Percentiles rank a stretch among this genome's conserved stretches.
Conservation (phyloP, 106 monocot genomes). For the Vanilla planifolia region DNA sequence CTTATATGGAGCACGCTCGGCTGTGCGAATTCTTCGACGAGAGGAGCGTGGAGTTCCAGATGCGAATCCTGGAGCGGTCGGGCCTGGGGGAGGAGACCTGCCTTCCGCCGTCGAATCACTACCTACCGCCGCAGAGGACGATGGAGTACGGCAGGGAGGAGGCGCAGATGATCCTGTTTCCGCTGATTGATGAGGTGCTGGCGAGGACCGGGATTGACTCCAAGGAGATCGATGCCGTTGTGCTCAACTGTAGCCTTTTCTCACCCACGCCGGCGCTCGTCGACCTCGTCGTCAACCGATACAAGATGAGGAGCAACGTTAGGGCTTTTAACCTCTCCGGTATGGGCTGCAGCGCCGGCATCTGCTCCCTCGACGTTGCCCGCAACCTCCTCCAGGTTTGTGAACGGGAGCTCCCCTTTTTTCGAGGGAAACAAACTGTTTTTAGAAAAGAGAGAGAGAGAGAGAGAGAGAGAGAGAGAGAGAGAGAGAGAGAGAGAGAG, state of each 20-base stretch:
- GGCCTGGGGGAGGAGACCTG: slow-evolving; percentile 29
- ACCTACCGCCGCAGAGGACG: slow-evolving; percentile 16
- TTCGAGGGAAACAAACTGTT: too few relatives aligned
- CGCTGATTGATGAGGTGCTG: slow-evolving; percentile 28
- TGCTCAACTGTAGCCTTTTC: slow-evolving; percentile 55
- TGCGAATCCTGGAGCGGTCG: slow-evolving; percentile 31
- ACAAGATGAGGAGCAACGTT: slow-evolving; percentile 33
- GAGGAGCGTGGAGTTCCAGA: slow-evolving; percentile 28
- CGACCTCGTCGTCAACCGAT: slow-evolving; percentile 38
- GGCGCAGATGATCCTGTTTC: slow-evolving; percentile 37
- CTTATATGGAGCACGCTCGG: slow-evolving; percentile 48
- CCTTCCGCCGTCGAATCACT: slow-evolving; percentile 25
- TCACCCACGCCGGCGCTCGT: slow-evolving; percentile 38
- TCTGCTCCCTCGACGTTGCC: slow-evolving; percentile 39
- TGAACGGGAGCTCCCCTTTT: too few relatives aligned
- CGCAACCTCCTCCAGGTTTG: slow-evolving; percentile 27
- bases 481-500: too few relatives aligned
- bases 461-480: too few relatives aligned
- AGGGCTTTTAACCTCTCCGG: slow-evolving; percentile 31
- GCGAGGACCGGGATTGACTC: slow-evolving; percentile 21
- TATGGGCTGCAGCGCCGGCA: slow-evolving; percentile 61
- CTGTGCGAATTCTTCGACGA: slow-evolving; percentile 19
- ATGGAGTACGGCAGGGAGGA: slow-evolving; percentile 29
- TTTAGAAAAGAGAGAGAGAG: too few relatives aligned
- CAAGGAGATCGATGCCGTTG: slow-evolving; percentile 36